phyloP scores from a whole-genome alignment of 768 basidiomycete genomes.

The Panaeolus cyanescens region DNA sequence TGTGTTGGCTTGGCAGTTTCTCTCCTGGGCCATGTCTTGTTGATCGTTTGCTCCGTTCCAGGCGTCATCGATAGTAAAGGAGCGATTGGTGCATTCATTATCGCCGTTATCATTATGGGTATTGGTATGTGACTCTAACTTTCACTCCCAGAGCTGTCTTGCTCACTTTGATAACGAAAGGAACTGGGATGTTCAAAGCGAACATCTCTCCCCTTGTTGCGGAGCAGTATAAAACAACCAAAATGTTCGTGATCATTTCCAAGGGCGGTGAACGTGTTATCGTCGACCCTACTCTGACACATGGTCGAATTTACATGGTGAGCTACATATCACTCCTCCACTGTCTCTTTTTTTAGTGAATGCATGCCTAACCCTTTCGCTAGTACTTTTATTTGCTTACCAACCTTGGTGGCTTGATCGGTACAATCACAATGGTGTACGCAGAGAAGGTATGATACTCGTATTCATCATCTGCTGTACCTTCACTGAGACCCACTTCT shows the following conservation, averaged over 20 bases:
- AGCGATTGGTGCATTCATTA: constrained; percentile 51
- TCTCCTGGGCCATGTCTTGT: constrained; percentile 64
- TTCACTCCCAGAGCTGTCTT: too few species aligned
- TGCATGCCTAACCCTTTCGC: background rate
- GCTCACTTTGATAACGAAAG: too few species aligned
- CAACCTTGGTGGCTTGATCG: constrained; percentile 67
- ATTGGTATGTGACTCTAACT: too few species aligned
- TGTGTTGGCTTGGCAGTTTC: constrained; percentile 59
- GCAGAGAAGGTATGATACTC: constrained; percentile 47
- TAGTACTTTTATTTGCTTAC: constrained; percentile 71
- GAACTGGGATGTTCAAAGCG: constrained; percentile 69
- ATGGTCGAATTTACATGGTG: constrained; percentile 71
- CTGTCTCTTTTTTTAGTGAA: background rate
- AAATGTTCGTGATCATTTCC: constrained; percentile 50
- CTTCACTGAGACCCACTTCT: too few species aligned
- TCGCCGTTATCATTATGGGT: constrained; percentile 64
- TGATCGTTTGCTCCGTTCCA: constrained; percentile 66
- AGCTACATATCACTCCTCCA: background rate
- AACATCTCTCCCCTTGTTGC: constrained; percentile 79
- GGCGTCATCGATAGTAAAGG: constrained; percentile 57
- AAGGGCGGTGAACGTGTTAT: constrained; percentile 70
- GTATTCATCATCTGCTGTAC: too few species aligned
- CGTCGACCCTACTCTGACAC: constrained; percentile 69
- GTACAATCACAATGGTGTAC: constrained; percentile 67
- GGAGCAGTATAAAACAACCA: constrained; percentile 65